These are phyloP conservation scores for Botryotinia narcissicola DNA, from an alignment of 2,329 filamentous ascomycete genomes.

Conservation along the genomic window DNA sequence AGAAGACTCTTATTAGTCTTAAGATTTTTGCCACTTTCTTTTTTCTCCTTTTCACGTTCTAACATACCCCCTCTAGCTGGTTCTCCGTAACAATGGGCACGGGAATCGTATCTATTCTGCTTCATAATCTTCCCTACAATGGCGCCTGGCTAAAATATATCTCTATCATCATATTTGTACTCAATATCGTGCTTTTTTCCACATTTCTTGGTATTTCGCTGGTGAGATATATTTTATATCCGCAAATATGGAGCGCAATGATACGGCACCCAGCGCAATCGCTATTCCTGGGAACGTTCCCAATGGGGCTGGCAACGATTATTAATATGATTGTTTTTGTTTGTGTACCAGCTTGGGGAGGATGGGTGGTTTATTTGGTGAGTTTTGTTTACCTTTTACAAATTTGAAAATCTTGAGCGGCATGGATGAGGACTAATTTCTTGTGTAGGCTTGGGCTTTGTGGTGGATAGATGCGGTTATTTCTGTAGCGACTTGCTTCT, in stretches of 20 bases:
- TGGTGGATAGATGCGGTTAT: slow-evolving; percentile 58
- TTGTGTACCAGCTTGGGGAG: slow-evolving; percentile 59
- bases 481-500: slow-evolving; percentile 53
- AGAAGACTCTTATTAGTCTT: background rate
- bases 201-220: slow-evolving; percentile 53
- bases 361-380: slow-evolving; percentile 51
- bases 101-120: slow-evolving; percentile 62
- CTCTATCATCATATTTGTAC: slow-evolving; percentile 57
- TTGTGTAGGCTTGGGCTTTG: slow-evolving; percentile 49
- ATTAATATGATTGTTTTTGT: slow-evolving; percentile 62
- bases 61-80: slow-evolving; percentile 44
- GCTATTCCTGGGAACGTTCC: slow-evolving; percentile 66
- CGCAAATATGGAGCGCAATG: slow-evolving; percentile 64
- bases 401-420: background rate
- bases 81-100: slow-evolving; percentile 65
- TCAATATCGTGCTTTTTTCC: slow-evolving; percentile 59
- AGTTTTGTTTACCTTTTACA: slow-evolving; percentile 19
- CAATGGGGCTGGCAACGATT: slow-evolving; percentile 67
- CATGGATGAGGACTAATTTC: slow-evolving; percentile 19
- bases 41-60: background rate
- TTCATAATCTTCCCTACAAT: slow-evolving; percentile 61
- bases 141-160: slow-evolving; percentile 56
- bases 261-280: slow-evolving; percentile 64
- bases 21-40: background rate
- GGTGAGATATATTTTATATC: slow-evolving; percentile 63